These are phyloP conservation scores for Arxiozyma slooffiae DNA, from an alignment of 1,139 yeast species.

Conservation along the genomic window DNA sequence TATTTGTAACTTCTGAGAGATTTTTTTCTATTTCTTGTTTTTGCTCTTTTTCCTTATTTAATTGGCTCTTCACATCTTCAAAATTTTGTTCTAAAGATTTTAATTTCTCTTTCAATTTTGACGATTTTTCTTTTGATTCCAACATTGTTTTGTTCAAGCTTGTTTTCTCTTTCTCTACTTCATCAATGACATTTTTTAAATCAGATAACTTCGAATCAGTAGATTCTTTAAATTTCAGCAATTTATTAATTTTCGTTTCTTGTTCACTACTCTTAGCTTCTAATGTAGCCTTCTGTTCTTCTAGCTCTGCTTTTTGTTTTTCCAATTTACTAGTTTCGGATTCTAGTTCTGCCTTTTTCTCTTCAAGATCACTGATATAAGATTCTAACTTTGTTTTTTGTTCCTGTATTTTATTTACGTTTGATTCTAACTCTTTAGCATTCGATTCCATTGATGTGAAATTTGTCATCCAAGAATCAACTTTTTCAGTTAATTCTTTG, in stretches of 20 bases:
- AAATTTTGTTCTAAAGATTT: neutral
- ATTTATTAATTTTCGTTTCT: neutral
- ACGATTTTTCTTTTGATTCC: neutral
- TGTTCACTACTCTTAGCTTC: neutral
- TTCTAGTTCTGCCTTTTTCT: neutral
- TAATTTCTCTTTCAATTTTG: neutral
- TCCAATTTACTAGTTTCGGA: neutral
- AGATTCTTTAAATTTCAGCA: neutral
- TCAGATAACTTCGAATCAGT: neutral
- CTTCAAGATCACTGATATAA: neutral
- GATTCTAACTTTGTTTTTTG: neutral
- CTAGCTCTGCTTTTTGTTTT: neutral
- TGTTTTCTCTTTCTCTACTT: constrained; percentile 2
- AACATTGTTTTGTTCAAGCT: neutral
- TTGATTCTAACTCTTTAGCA: neutral
- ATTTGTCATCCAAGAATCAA: constrained; percentile 1
- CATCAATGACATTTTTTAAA: constrained; percentile 2
- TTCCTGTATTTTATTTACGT: neutral
- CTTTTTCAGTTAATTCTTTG: constrained; percentile 1
- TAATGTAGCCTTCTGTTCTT: neutral
- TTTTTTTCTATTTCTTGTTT: neutral
- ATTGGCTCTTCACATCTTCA: neutral
- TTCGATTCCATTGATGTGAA: constrained; percentile 1
- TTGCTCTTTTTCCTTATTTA: neutral
- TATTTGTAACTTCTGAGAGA: neutral